phyloP scores from a whole-genome alignment of 768 basidiomycete genomes.

The Suillus paluster region DNA sequence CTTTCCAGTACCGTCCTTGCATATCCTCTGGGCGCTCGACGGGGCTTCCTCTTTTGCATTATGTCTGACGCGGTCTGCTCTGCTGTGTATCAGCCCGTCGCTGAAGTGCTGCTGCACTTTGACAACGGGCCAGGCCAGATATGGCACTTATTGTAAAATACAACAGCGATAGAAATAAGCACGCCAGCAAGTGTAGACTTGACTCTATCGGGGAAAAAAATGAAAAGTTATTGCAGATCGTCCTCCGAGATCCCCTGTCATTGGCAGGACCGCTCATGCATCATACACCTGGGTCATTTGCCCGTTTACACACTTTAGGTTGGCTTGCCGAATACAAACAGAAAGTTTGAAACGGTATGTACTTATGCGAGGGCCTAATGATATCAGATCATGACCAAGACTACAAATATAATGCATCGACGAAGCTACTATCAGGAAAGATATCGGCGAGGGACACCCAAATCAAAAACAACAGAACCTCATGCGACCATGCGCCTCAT shows the following conservation, averaged over 20 bases:
- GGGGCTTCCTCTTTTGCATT: background rate
- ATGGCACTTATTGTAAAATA: background rate
- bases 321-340: background rate
- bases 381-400: too few relatives aligned
- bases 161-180: background rate
- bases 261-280: background rate
- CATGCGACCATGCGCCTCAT: too few relatives aligned
- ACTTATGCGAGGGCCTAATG: too few relatives aligned
- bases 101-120: slow-evolving; percentile 33
- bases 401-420: too few relatives aligned
- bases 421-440: too few relatives aligned
- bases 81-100: background rate
- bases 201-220: background rate
- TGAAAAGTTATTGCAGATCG: background rate
- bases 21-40: background rate
- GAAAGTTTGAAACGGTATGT: background rate
- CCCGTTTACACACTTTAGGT: background rate
- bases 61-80: background rate
- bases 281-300: background rate
- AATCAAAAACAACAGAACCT: too few relatives aligned
- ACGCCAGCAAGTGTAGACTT: background rate
- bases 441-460: too few relatives aligned
- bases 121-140: background rate
- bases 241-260: background rate
- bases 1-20: background rate